Evolutionary conservation across 2,329 filamentous ascomycete species (phyloP), one percentile per base, ranked within the genome.

Genomic region (Sordariomycetes sp.): DNA sequence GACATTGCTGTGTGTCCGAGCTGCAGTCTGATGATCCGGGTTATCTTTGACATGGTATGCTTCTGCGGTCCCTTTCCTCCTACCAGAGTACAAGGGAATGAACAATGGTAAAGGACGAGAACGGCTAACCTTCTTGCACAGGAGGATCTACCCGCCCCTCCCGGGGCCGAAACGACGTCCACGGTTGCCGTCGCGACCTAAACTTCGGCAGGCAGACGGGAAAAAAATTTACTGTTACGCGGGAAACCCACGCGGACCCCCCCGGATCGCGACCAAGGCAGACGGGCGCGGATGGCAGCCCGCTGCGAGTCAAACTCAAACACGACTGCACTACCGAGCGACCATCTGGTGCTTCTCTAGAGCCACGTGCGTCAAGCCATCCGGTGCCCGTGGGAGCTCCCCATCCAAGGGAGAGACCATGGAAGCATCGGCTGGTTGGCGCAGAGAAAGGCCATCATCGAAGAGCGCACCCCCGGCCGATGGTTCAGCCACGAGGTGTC

Each of bases 1-100:
- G 91, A 97, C 64, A 90, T 99, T 67, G 94, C 88, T n/a, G 89
- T 97, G 12, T 99, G 94, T 66, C 94, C 94, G 24, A 96, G 91
- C 69, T 99, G 94, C 72, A 96, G 91, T 70, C 75, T 99, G 65
- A 96, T 95, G 90, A 96, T 99, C 58, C 76, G 86, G 59, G 91
- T 99, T 15, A 95, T 99, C 53, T 99, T 90, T 65, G 94, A 97
- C 62, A 71, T 82, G 67, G 90, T 94, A 71, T 64, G 85, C 52
- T 34, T 25, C 8, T 13, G 1, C 32, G 15, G 5, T 5, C 28
- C 2, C 8, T n/a, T 32, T 32, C 28, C 28, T 32, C 28, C 28
- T 32, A 8, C 28, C 28, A 32, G 28, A 32, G 28, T 8, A 34
- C 2, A 8, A 17, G 36, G 36, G 36, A 10, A 39, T 39, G 36